phyloP scores from a whole-genome alignment of 306 rosid genomes.

The Malus domestica region ASM211411v1 NC_041790.1:34762001-34762500 shows the following conservation, averaged over 20 bases:
- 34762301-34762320: neutral
- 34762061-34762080: too few relatives aligned
- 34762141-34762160: neutral
- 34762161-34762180: too few relatives aligned
- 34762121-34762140: neutral
- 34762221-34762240: neutral
- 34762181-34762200: neutral
- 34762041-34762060: neutral
- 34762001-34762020: too few relatives aligned
- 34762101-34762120: neutral
- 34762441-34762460: slow-evolving; percentile 57
- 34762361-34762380: slow-evolving; percentile 78
- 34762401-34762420: slow-evolving; percentile 53
- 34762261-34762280: neutral
- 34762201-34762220: neutral
- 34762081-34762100: neutral
- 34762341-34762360: slow-evolving; percentile 53
- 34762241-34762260: neutral
- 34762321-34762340: neutral
- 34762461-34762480: slow-evolving; percentile 62
- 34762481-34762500: slow-evolving; percentile 74
- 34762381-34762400: slow-evolving; percentile 57
- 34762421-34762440: slow-evolving; percentile 64
- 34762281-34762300: neutral
- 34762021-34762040: too few relatives aligned